Base-by-base conservation (phyloP, 768 basidiomycete genomes). In the Trametes cinnabarina region DNA sequence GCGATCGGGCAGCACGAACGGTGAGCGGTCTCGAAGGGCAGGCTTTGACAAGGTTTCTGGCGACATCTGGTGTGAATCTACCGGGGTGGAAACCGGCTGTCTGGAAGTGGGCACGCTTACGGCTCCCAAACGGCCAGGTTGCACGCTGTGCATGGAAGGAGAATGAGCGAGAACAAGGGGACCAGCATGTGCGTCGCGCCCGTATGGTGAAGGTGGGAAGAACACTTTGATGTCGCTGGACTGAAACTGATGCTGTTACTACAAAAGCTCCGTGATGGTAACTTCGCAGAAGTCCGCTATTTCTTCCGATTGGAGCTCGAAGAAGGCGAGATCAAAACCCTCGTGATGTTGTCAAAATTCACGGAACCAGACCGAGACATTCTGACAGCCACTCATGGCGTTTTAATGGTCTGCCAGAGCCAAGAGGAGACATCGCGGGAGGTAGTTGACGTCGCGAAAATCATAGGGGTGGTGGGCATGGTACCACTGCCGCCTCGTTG, bases 41-140 rank as follows among this genome's bases (percentile, higher is more conserved):
- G 10, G 41, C 41, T 8, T 19, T 42, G n/a, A 4, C 4, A 9
- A 4, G n/a, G n/a, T 42, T 3, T 22, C 41, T 42, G 10, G 4
- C n/a, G 4, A 19, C n/a, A 20, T 8, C 10, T 4, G 19, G 19
- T 19, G 41, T 42, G 4, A 22, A 42, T 4, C n/a, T 20, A 4
- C 10, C n/a, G 4, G 19, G n/a, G 4, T 42, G 47, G 47, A 34
- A 15, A 11, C 30, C 28, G 6, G 4, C 17, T 3, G 28, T 32
- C 19, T 48, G 47, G 47, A 48, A 48, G 26, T 59, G 57, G 57
- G 73, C 28, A 62, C 67, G 47, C 66, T 71, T 20, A 52, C 71
- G 2, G 47, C 72, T 15, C 63, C 68, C 25, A 62, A 67, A 35
- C 67, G 50, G 50, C 10, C 57, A 59, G 39, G 37, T 59, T 22